phyloP scores from a whole-genome alignment of 768 basidiomycete species.

The Phallus indusiatus region DNA sequence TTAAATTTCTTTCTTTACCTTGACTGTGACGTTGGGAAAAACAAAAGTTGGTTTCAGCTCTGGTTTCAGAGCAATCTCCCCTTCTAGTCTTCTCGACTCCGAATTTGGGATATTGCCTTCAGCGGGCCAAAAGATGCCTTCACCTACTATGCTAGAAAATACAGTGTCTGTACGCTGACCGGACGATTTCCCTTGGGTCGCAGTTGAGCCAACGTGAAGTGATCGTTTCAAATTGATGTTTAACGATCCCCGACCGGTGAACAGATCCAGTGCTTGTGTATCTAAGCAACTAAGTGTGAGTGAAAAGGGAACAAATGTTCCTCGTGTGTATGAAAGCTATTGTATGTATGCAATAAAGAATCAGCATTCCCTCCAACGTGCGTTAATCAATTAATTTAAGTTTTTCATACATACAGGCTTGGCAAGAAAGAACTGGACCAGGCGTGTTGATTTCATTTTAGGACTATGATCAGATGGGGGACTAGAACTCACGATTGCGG shows the following conservation, averaged over 20 bases:
- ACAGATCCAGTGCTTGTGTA: slow-evolving; percentile 39
- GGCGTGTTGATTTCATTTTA: background rate
- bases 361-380: slow-evolving; percentile 27
- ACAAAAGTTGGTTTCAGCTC: slow-evolving; percentile 33
- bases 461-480: no score
- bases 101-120: slow-evolving; percentile 20
- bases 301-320: slow-evolving; percentile 40
- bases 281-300: slow-evolving; percentile 38
- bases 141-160: slow-evolving; percentile 32
- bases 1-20: slow-evolving; percentile 26
- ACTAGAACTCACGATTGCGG: slow-evolving; percentile 26
- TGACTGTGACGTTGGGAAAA: slow-evolving; percentile 38
- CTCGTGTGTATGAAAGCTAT: slow-evolving; percentile 45
- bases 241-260: slow-evolving; percentile 32
- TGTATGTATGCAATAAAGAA: no score
- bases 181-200: slow-evolving; percentile 27
- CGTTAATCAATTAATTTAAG: slow-evolving; percentile 21
- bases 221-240: slow-evolving; percentile 36
- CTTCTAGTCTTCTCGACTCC: slow-evolving; percentile 31
- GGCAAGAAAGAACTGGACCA: background rate
- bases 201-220: slow-evolving; percentile 39
- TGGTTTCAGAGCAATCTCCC: slow-evolving; percentile 42
- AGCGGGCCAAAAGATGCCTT: slow-evolving; percentile 42
- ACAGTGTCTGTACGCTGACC: slow-evolving; percentile 36
- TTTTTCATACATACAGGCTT: background rate